Percentiles rank a stretch among this genome's conserved stretches.
phyloP scores from a whole-genome alignment of 2,329 filamentous ascomycete species.

The Shiraia bambusicola region DNA sequence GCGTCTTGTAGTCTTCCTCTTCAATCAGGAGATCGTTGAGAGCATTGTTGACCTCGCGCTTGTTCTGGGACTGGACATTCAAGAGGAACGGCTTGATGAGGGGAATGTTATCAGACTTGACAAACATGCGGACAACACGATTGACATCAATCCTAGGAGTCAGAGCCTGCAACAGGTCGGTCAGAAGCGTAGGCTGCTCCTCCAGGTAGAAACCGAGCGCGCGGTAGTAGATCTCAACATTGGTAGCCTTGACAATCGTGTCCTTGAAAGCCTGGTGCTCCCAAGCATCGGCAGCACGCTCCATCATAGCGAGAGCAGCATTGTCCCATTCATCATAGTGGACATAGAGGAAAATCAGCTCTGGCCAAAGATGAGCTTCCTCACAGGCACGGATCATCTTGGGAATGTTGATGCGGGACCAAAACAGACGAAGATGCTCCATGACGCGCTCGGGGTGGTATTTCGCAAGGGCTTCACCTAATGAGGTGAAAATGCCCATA shows the following conservation, averaged over 20 bases:
- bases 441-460: conserved; percentile 95
- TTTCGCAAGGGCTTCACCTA: conserved; percentile 88
- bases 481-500: conserved; percentile 95
- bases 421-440: conserved; percentile 99
- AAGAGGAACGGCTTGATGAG: conserved; percentile 98
- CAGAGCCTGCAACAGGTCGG: conserved; percentile 88
- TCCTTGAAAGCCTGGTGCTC: conserved; percentile 99
- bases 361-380: conserved; percentile 94
- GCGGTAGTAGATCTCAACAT: conserved; percentile 98
- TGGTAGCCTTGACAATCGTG: conserved; percentile 94
- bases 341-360: conserved; percentile 95
- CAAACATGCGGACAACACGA: conserved; percentile 98
- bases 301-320: conserved; percentile 94
- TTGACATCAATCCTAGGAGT: conserved; percentile 97
- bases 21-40: conserved; percentile 98
- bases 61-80: conserved; percentile 95
- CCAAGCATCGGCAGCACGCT: conserved; percentile 95
- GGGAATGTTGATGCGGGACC: conserved; percentile 95
- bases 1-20: conserved; percentile 98
- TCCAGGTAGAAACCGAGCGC: conserved; percentile 96
- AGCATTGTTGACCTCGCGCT: conserved; percentile 95
- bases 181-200: conserved; percentile 91
- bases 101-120: conserved; percentile 96
- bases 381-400: conserved; percentile 94
- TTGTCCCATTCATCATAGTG: conserved; percentile 99